Conservation (phyloP, 2,329 filamentous ascomycete genomes). For the Rhinocladiella similis region DNA sequence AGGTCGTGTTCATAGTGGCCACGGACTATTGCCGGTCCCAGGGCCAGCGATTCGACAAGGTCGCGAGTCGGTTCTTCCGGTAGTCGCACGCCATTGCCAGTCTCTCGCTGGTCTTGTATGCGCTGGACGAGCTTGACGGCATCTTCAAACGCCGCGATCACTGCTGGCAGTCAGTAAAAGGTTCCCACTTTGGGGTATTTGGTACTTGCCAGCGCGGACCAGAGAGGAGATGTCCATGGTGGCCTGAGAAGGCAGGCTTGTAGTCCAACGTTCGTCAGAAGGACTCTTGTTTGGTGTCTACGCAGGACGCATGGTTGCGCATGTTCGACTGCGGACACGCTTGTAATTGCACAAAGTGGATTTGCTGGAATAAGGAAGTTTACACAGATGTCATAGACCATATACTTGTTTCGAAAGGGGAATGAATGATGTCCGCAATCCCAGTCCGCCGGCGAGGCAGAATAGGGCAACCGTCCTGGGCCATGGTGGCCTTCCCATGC, state of each 20-base stretch:
- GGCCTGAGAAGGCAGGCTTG: not conserved
- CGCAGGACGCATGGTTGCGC: constrained; percentile 2
- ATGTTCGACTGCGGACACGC: not conserved
- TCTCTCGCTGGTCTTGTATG: constrained; percentile 28
- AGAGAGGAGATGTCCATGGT: constrained; percentile 25
- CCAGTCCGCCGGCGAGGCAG: not conserved
- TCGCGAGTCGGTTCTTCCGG: constrained; percentile 27
- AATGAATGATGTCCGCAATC: not conserved
- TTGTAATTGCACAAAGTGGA: not conserved
- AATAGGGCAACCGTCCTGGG: not conserved
- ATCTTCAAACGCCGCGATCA: constrained; percentile 36
- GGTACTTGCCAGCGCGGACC: constrained; percentile 21
- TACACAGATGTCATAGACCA: not conserved
- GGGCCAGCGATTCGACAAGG: constrained; percentile 38
- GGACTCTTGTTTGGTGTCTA: constrained; percentile 7
- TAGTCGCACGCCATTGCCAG: constrained; percentile 6
- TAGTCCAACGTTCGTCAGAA: not conserved
- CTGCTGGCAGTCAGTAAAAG: constrained; percentile 19
- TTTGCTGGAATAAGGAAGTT: not conserved
- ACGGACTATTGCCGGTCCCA: constrained; percentile 38
- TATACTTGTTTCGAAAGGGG: not conserved
- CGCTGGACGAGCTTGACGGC: constrained; percentile 33
- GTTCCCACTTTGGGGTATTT: not conserved
- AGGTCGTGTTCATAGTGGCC: constrained; percentile 38
- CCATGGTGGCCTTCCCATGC: constrained; percentile 4